Evolutionary conservation across 345 rosid genomes (phyloP).

Genomic region (Camelina laxa): DNA sequence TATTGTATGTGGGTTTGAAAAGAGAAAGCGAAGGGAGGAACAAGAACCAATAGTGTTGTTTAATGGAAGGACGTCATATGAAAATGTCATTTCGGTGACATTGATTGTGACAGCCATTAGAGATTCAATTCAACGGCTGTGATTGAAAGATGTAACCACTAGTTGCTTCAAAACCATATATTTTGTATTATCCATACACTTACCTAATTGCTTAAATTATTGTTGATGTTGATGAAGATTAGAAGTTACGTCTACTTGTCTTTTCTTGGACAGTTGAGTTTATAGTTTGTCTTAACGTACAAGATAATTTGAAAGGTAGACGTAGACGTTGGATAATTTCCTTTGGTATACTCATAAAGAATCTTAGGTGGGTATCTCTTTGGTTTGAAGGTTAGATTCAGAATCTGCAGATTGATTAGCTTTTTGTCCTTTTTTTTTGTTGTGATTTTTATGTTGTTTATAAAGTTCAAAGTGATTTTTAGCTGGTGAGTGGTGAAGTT

Average conservation of each 20-base stretch:
- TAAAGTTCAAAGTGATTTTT: constrained; percentile 22
- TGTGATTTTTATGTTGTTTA: constrained; percentile 8
- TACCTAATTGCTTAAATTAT: constrained; percentile 25
- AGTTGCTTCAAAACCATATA: constrained; percentile 32
- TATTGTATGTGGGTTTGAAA: background rate
- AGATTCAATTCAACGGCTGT: constrained; percentile 34
- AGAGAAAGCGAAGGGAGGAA: constrained; percentile 13
- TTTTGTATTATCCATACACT: constrained; percentile 31
- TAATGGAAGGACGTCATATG: constrained; percentile 29
- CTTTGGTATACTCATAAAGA: constrained; percentile 35
- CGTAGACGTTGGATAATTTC: constrained; percentile 27
- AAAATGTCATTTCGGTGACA: constrained; percentile 25
- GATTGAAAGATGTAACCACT: constrained; percentile 18
- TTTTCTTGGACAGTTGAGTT: constrained; percentile 26
- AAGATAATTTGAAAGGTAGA: constrained; percentile 38
- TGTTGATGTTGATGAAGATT: constrained; percentile 32
- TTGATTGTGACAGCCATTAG: constrained; percentile 31
- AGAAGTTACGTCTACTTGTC: constrained; percentile 50
- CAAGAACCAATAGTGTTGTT: constrained; percentile 22
- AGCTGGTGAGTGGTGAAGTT: constrained; percentile 16
- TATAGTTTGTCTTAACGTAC: constrained; percentile 41
- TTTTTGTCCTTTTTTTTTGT: background rate
- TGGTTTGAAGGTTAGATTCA: constrained; percentile 64
- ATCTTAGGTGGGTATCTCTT: constrained; percentile 41
- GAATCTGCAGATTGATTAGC: constrained; percentile 48